Base-by-base conservation (phyloP, 2,329 filamentous ascomycete species). In the Geosmithia morbida region DNA sequence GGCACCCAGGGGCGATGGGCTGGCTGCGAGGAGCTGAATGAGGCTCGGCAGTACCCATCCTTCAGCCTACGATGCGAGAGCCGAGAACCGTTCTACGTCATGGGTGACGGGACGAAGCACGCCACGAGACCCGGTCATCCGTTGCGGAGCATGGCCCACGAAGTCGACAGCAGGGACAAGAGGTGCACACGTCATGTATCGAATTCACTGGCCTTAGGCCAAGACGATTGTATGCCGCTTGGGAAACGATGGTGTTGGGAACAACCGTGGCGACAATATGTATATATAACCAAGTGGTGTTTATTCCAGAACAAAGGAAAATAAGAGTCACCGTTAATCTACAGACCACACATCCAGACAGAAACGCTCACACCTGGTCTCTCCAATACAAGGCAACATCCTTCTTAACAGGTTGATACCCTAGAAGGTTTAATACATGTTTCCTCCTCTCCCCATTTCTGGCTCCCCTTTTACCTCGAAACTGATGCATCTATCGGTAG, bases 401-500 rank as follows among this genome's bases (percentile, higher is more conserved):
- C 48, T 47, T 49, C 52, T 48, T 48, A 54, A 52, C 54, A 54
- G 40, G 40, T 16, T 3, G 33, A 11, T 46, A 45, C 10, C 13
- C 44, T n/a, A 18, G 19, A 37, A 37, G 3, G 33, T 37, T 16
- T 37, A 37, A 13, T 37, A 37, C 33, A 37, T 16, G 33, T 37
- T 11, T 13, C 33, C 3, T 30, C 44, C 37, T 20, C n/a, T 16
- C 40, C 37, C 43, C 26, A 26, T 26, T 8, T 26, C n/a, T 30
- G 20, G 18, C 8, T 22, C 20, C 26, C 20, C 7, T 45, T 42
- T 18, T 16, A 42, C 8, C 14, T 18, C n/a, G n/a, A 11, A 10
- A 18, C 16, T 11, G 40, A 46, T 44, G 42, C 53, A 54, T 62
- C 61, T 64, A 68, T 62, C 56, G 64, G 68, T 90, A 94, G 75